Evolutionary conservation across 2,329 filamentous ascomycete genomes (phyloP).

Genomic region (Sphaceloma murrayae): DNA sequence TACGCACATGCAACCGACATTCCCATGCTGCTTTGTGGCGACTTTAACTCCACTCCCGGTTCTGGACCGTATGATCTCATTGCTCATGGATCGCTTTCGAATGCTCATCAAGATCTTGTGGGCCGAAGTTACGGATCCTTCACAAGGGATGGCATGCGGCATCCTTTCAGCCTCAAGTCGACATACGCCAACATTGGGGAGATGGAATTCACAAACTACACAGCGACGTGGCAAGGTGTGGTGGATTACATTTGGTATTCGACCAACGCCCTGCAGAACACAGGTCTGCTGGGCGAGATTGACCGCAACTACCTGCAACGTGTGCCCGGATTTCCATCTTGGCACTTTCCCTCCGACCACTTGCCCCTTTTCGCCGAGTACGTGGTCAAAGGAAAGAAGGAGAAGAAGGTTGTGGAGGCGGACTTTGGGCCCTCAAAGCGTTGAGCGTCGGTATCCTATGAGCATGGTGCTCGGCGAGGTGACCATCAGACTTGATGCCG

Average conservation of each 20-base stretch:
- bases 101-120: conserved; percentile 69
- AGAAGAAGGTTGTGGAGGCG: conserved; percentile 36
- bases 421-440: conserved; percentile 26
- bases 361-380: conserved; percentile 84
- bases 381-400: conserved; percentile 77
- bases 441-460: too few species aligned
- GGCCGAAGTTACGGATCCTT: conserved; percentile 86
- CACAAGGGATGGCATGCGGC: conserved; percentile 81
- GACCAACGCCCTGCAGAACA: conserved; percentile 76
- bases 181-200: conserved; percentile 79
- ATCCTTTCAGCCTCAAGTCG: conserved; percentile 89
- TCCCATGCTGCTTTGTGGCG: conserved; percentile 81
- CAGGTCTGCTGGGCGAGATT: conserved; percentile 74
- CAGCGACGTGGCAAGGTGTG: conserved; percentile 80
- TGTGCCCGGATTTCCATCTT: conserved; percentile 86
- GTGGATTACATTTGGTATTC: conserved; percentile 99
- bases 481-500: conserved; percentile 4
- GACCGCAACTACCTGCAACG: conserved; percentile 76
- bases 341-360: conserved; percentile 90
- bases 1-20: conserved; percentile 82
- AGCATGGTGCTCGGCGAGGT: too few species aligned
- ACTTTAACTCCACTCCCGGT: conserved; percentile 84
- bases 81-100: conserved; percentile 65
- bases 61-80: conserved; percentile 90
- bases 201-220: conserved; percentile 92